These are phyloP conservation scores for Claviceps sp. DNA, from an alignment of 2,329 filamentous ascomycete genomes.

Conservation along the genomic window DNA sequence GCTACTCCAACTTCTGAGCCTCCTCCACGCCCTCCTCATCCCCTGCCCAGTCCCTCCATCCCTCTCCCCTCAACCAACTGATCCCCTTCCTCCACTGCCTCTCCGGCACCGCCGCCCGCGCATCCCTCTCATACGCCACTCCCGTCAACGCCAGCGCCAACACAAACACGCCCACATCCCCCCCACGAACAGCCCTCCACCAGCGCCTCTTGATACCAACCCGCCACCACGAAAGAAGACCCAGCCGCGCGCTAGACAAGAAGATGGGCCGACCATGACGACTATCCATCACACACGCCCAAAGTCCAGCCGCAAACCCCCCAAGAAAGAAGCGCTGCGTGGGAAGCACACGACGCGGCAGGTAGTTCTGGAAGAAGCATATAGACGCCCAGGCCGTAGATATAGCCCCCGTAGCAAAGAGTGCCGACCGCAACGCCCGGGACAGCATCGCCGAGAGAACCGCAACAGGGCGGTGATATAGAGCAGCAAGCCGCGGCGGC, in stretches of 20 bases:
- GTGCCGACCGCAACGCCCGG: constrained; percentile 57
- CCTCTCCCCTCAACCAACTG: constrained; percentile 61
- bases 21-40: constrained; percentile 33
- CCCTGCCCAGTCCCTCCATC: constrained; percentile 54
- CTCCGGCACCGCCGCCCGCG: constrained; percentile 49
- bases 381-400: constrained; percentile 80
- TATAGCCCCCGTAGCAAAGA: constrained; percentile 66
- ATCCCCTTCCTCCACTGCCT: constrained; percentile 56
- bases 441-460: constrained; percentile 54
- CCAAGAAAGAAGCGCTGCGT: constrained; percentile 84
- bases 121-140: constrained; percentile 60
- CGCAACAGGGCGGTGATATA: constrained; percentile 56
- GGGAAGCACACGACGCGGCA: constrained; percentile 62
- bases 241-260: constrained; percentile 65
- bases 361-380: constrained; percentile 71
- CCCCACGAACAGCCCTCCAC: constrained; percentile 72
- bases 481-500: constrained; percentile 45
- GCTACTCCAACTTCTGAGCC: constrained; percentile 5
- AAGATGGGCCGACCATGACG: constrained; percentile 54
- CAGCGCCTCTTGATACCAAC: constrained; percentile 81
- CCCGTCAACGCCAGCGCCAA: constrained; percentile 66
- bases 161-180: constrained; percentile 77
- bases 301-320: constrained; percentile 73
- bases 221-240: constrained; percentile 78
- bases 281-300: constrained; percentile 60